Base-by-base conservation (phyloP, 129 eudicot species). In the Tanacetum coccineum region DNA sequence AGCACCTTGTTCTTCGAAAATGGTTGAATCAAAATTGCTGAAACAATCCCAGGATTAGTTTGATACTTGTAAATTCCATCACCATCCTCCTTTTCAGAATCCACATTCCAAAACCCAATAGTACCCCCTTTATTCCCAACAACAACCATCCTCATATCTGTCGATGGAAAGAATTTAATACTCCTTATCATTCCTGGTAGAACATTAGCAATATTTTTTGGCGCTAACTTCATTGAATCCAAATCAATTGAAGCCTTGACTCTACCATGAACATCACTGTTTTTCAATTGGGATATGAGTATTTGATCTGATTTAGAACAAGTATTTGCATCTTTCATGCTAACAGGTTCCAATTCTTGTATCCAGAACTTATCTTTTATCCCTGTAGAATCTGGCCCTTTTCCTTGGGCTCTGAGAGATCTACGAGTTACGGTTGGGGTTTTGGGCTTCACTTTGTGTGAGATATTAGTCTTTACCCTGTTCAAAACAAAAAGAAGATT, bases 51-150 rank as follows among this genome's bases (percentile, higher is more conserved):
- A 9, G 91, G 50, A 81, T 92, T 94, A 25, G 95, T 88, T 14
- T 54, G 83, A 76, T 77, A 86, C 63, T 81, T 15, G 67, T 86
- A 77, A 71, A 88, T 84, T 62, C 87, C 89, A 78, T 82, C 78
- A 50, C 77, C 82, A 59, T 80, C 87, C 47, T 86, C 89, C 19
- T 64, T 13, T 57, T 72, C 62, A 0, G 71, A 73, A 78, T 81
- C 84, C 57, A 80, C 79, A 72, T 88, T 78, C 98, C 96, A 93
- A 79, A 93, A 82, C 61, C 95, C 95, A 12, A 93, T 49, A 78
- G 84, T 62, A 11, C 98, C 98, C 74, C 10, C 76, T 68, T 78
- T 84, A 66, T 88, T 86, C 13, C 95, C 98, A 12, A 70, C 98
- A 64, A 56, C 91, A 60, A 92, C 81, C 94, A 88, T 75, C 15